A percentile compares a stretch with the other conserved stretches of the same genome.
Conservation (phyloP, 75 land plant genomes). For the Sequoiadendron giganteum region DNA sequence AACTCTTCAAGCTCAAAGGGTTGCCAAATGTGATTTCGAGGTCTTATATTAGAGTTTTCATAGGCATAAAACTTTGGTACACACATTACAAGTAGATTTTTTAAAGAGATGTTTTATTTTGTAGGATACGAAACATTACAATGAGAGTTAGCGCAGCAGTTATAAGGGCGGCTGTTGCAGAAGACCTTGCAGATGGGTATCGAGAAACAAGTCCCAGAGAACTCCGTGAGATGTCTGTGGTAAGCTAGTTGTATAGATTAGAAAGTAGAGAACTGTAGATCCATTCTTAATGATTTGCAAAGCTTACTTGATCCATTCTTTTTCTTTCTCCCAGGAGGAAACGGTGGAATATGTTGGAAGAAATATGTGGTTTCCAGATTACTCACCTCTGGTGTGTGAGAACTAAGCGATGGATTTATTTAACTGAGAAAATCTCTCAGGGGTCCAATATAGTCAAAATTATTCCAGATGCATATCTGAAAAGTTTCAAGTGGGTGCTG, state of each 20-base stretch:
- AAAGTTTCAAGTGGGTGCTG: not conserved
- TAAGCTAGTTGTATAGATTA: slow-evolving; percentile 19
- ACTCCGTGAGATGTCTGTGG: slow-evolving; percentile 73
- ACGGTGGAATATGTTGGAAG: slow-evolving; percentile 56
- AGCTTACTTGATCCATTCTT: not conserved
- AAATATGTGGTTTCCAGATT: slow-evolving; percentile 91
- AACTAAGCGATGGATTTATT: slow-evolving; percentile 26
- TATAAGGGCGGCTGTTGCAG: slow-evolving; percentile 70
- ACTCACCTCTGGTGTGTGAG: slow-evolving; percentile 83
- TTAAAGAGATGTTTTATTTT: not conserved
- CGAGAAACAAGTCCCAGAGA: slow-evolving; percentile 62
- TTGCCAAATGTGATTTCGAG: not conserved
- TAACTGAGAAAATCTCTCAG: not conserved
- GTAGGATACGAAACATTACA: slow-evolving; percentile 86
- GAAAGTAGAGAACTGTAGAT: not conserved
- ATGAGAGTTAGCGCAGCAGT: slow-evolving; percentile 87
- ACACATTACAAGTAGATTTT: not conserved
- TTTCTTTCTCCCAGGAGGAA: slow-evolving; percentile 52
- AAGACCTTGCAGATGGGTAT: slow-evolving; percentile 88
- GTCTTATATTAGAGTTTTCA: not conserved
- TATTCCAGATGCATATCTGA: not conserved
- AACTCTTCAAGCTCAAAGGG: not conserved
- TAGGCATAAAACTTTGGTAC: not conserved
- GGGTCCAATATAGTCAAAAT: not conserved
- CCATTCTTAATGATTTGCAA: not conserved